Percentiles rank a stretch among this genome's conserved stretches.
phyloP scores from a whole-genome alignment of 2,329 filamentous ascomycete species.

The Helotiales sp. region DNA sequence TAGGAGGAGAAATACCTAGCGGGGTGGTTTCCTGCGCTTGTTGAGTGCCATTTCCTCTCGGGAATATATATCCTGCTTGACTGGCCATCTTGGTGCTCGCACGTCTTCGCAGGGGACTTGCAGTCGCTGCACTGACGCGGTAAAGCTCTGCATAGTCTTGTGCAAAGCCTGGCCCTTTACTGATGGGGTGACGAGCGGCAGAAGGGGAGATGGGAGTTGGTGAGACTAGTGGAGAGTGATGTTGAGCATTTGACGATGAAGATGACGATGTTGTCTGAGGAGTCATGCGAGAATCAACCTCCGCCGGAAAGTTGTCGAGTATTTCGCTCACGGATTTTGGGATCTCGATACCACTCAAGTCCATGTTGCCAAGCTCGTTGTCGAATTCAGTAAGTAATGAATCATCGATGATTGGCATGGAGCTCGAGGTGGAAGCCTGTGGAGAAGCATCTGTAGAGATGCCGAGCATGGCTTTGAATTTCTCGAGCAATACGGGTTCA shows the following conservation, averaged over 20 bases:
- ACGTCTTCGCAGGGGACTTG: slow-evolving; percentile 20
- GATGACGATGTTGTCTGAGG: no score
- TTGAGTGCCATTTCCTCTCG: neutral
- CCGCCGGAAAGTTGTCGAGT: neutral
- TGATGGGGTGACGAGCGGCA: neutral
- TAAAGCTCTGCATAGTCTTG: slow-evolving; percentile 23
- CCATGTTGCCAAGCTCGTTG: slow-evolving; percentile 19
- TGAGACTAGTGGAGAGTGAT: neutral
- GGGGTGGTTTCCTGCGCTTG: neutral
- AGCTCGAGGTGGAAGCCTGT: neutral
- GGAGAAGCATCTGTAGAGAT: neutral
- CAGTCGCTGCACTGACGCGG: slow-evolving; percentile 22
- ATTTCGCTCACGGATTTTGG: neutral
- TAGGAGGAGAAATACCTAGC: slow-evolving; percentile 10
- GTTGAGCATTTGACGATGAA: neutral
- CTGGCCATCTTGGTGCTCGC: slow-evolving; percentile 12
- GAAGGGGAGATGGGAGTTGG: neutral
- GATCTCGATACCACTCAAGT: slow-evolving; percentile 9
- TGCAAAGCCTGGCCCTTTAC: slow-evolving; percentile 6
- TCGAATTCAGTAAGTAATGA: slow-evolving; percentile 24
- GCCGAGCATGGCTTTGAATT: slow-evolving; percentile 42
- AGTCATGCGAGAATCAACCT: neutral
- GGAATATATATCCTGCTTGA: slow-evolving; percentile 1
- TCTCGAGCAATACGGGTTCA: slow-evolving; percentile 50
- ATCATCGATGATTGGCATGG: slow-evolving; percentile 15